Evolutionary conservation across 441 rosid species (phyloP).

Genomic region (Populus hybrid): DNA sequence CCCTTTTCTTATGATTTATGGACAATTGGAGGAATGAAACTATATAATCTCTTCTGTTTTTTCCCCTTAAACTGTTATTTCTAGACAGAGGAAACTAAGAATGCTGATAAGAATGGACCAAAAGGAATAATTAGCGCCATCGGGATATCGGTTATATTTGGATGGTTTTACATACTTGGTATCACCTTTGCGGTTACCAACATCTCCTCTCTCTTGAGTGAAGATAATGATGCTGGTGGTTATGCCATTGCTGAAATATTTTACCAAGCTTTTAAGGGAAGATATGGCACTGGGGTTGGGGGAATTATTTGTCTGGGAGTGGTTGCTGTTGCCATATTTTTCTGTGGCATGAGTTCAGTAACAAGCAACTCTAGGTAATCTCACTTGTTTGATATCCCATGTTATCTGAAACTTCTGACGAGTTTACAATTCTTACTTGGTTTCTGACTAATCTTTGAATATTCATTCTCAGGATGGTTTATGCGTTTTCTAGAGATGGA

Average conservation of each 20-base stretch:
- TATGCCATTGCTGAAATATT: slow-evolving; percentile 92
- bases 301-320: slow-evolving; percentile 88
- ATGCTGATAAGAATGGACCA: slow-evolving; percentile 85
- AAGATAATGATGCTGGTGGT: slow-evolving; percentile 82
- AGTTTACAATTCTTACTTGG: neutral
- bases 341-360: slow-evolving; percentile 97
- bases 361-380: slow-evolving; percentile 93
- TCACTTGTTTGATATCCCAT: neutral
- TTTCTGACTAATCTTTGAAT: neutral
- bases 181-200: slow-evolving; percentile 82
- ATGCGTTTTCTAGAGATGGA: slow-evolving; percentile 98
- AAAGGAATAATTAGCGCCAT: slow-evolving; percentile 85
- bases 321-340: slow-evolving; percentile 82
- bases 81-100: slow-evolving; percentile 95
- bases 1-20: neutral
- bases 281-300: slow-evolving; percentile 85
- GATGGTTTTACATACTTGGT: slow-evolving; percentile 93
- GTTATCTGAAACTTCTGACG: neutral
- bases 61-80: slow-evolving; percentile 11
- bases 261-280: slow-evolving; percentile 73
- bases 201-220: slow-evolving; percentile 68
- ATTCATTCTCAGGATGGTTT: slow-evolving; percentile 71
- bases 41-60: slow-evolving; percentile 6
- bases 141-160: slow-evolving; percentile 84
- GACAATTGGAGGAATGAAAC: slow-evolving; percentile 12